Evolutionary conservation across 305 asterid genomes (phyloP), one percentile per base, ranked within the genome.

Genomic region (Fraxinus paxiana): DNA sequence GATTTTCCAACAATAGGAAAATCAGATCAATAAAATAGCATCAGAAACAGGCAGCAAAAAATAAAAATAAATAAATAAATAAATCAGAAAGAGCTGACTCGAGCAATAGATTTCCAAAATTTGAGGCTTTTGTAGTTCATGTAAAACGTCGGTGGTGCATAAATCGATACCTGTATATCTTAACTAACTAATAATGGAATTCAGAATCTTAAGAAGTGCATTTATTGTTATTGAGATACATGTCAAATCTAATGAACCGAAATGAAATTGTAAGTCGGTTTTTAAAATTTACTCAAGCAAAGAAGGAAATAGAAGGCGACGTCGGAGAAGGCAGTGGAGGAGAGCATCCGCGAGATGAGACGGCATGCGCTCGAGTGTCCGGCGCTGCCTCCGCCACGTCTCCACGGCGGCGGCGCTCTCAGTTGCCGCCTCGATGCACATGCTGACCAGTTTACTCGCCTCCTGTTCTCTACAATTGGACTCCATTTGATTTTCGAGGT

Each of bases 361-460:
- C 72, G 98, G 99, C 93, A 92, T 84, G 69, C 91, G 90, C 81
- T 90, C 97, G 74, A 94, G 86, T 69, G 92, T 88, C 51, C 98
- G 94, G 72, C 98, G 91, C 87, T 92, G 98, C 87, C 94, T 87
- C 92, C 97, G 90, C 99, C 97, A 96, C 81, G 84, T 87, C 37
- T 94, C 97, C 70, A 96, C 88, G 71, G 97, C 92, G 77, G 17
- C 88, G 80, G 82, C 51, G 88, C 88, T 90, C 82, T 85, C 88
- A 15, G 97, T 89, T 30, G 99, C 99, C 56, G 93, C 89, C 73
- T 84, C 91, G 83, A 96, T 85, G 91, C 97, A 92, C 92, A 88
- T 83, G 76, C 84, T 87, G 80, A 92, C 93, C 90, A 94, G 82
- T 73, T 69, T 74, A 65, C 90, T 84, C 79, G 56, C 43, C 61